A percentile compares a stretch with the other conserved stretches of the same genome.
Conservation (phyloP, 805 yeast genomes). For the Yarrowia bubula region DNA sequence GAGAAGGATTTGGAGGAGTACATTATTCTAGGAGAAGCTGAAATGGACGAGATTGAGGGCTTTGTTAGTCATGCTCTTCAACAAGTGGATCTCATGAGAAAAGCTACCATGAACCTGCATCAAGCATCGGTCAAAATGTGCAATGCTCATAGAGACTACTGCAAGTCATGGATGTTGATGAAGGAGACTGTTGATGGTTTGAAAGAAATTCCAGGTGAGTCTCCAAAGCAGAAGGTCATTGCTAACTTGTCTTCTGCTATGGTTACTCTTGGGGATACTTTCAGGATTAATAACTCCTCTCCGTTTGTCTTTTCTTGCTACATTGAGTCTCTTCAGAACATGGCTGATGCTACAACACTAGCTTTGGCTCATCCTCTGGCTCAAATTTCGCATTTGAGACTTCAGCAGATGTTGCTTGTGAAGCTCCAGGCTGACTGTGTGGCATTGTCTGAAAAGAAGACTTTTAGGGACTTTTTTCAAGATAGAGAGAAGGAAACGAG, state of each 20-base stretch:
- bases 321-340: constrained; percentile 24
- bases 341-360: constrained; percentile 18
- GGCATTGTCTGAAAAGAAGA: constrained; percentile 31
- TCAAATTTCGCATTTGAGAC: constrained; percentile 34
- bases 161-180: constrained; percentile 18
- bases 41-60: constrained; percentile 31
- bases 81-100: constrained; percentile 30
- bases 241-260: constrained; percentile 1
- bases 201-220: neutral
- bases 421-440: constrained; percentile 33
- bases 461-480: constrained; percentile 40
- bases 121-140: constrained; percentile 17
- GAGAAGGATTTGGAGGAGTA: constrained; percentile 33
- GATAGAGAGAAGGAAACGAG: constrained; percentile 38
- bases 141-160: constrained; percentile 17
- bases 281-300: constrained; percentile 1
- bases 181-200: constrained; percentile 1
- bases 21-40: constrained; percentile 29
- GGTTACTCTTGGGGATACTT: neutral
- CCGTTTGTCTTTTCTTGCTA: constrained; percentile 23
- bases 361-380: constrained; percentile 34
- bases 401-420: constrained; percentile 31
- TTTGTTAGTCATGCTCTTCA: constrained; percentile 34
- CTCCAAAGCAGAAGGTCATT: neutral
- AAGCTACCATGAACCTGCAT: constrained; percentile 24